phyloP scores from a whole-genome alignment of 495 filamentous ascomycete genomes.

The Penicillium simplicissimum region DNA sequence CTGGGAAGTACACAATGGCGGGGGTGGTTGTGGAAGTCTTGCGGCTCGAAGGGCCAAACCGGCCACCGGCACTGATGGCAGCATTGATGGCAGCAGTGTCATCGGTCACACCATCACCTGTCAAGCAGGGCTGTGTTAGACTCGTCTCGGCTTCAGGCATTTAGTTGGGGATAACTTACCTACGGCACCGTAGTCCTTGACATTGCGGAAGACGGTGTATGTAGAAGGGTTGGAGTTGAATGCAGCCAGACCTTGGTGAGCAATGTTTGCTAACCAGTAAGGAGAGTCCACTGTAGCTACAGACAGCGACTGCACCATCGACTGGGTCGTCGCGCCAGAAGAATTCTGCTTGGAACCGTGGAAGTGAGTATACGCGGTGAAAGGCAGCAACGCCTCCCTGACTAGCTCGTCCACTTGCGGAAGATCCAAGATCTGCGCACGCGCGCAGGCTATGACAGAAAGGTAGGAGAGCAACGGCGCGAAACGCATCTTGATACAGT shows the following conservation, averaged over 20 bases:
- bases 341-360: slow-evolving; percentile 18
- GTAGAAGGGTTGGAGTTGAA: slow-evolving; percentile 51
- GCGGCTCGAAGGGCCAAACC: slow-evolving; percentile 52
- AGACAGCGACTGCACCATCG: slow-evolving; percentile 9
- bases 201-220: slow-evolving; percentile 77
- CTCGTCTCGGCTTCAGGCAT: too few species aligned
- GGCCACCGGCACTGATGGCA: slow-evolving; percentile 55
- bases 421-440: slow-evolving; percentile 26
- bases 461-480: slow-evolving; percentile 14
- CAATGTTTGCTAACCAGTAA: slow-evolving; percentile 71
- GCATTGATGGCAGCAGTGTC: slow-evolving; percentile 64
- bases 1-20: slow-evolving; percentile 64
- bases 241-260: slow-evolving; percentile 61
- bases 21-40: slow-evolving; percentile 53
- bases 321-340: slow-evolving; percentile 3
- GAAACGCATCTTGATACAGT: slow-evolving; percentile 26
- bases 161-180: slow-evolving; percentile 31
- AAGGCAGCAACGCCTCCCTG: slow-evolving; percentile 20
- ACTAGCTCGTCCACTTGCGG: slow-evolving; percentile 25
- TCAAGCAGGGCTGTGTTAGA: too few species aligned
- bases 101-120: slow-evolving; percentile 63
- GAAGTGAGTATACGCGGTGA: slow-evolving; percentile 16
- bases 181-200: slow-evolving; percentile 68
- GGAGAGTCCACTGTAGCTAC: slow-evolving; percentile 28
- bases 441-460: slow-evolving; percentile 22